Evolutionary conservation across 306 rosid species (phyloP), one percentile per base, ranked within the genome.

Genomic region (Pterocarpus santalinus): DNA sequence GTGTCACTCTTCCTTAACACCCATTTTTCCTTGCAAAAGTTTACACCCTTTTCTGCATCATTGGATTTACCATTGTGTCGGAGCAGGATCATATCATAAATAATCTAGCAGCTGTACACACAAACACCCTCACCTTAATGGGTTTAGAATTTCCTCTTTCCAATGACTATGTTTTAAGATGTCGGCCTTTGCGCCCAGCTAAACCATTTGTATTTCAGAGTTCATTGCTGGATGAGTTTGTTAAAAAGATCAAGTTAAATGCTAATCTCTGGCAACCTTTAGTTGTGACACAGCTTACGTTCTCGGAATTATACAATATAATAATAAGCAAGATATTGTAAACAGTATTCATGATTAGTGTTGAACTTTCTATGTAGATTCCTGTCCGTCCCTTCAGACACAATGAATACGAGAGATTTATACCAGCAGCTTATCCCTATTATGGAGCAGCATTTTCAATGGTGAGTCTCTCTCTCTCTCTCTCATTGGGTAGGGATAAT

Each of bases 321-420:
- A 17, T 34, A 69, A 68, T 36, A 15, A 49, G 47, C 36, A 41
- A 52, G 75, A 5, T 46, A 22, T 60, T 78, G 58, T 7, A 53
- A 64, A 52, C 62, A 32, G n/a, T 64, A 64, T 64, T 75, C 65
- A 72, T 55, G 60, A 53, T 15, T 62, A 30, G 12, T 64, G 39
- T 85, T 85, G 51, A 81, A 57, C 51, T 82, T 74, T 80, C 43
- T 47, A 78, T 88, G 90, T 92, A 95, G 99, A 95, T 95, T 76
- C 99, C 99, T 61, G 99, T 95, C 58, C 97, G 96, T 39, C 99
- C 98, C 80, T 95, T 86, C 81, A 93, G 87, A 80, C 99, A 95
- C 92, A 87, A 95, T 47, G 99, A 95, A 88, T 95, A 95, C 2
- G 99, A 95, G 81, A 91, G 99, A 88, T 95, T 95, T 66, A 91